Evolutionary conservation across 2,329 filamentous ascomycete genomes (phyloP).

Genomic region (Amauroascus niger): DNA sequence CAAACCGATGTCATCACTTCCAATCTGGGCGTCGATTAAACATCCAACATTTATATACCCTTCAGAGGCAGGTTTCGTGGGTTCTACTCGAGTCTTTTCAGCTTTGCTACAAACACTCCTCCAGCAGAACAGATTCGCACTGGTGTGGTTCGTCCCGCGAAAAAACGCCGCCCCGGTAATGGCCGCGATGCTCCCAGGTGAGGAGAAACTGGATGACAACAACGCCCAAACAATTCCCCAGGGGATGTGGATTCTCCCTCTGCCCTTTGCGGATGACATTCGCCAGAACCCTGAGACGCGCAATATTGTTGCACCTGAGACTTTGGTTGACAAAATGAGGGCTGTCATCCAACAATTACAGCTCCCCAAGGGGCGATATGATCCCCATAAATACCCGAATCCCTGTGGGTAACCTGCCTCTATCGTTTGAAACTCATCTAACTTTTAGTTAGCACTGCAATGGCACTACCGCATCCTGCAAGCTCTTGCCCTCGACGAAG

Average conservation of each 20-base stretch:
- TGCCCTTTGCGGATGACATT: constrained; percentile 85
- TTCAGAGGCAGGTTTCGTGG: constrained; percentile 78
- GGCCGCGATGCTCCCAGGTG: constrained; percentile 70
- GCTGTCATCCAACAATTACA: constrained; percentile 75
- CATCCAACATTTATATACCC: constrained; percentile 91
- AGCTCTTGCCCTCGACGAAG: constrained; percentile 81
- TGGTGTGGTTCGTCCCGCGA: constrained; percentile 84
- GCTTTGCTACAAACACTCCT: constrained; percentile 82
- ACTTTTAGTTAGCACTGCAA: constrained; percentile 52
- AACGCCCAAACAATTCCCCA: constrained; percentile 64
- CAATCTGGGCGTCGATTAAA: constrained; percentile 74
- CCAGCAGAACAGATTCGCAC: constrained; percentile 65
- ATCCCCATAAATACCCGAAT: constrained; percentile 82
- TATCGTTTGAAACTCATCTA: not conserved
- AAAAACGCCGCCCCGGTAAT: constrained; percentile 69
- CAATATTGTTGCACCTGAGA: constrained; percentile 52
- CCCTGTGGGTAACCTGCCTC: constrained; percentile 41
- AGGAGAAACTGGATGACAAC: constrained; percentile 53
- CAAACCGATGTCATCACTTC: constrained; percentile 66
- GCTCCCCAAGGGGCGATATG: constrained; percentile 74
- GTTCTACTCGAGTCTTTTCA: constrained; percentile 85
- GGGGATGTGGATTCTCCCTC: constrained; percentile 77
- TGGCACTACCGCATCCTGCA: constrained; percentile 97
- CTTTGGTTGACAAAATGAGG: constrained; percentile 72
- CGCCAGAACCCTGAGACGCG: constrained; percentile 59